These are phyloP conservation scores for Phytophthora agathidicida DNA, from an alignment of 352 stramenopile species.

Conservation along the genomic window DNA sequence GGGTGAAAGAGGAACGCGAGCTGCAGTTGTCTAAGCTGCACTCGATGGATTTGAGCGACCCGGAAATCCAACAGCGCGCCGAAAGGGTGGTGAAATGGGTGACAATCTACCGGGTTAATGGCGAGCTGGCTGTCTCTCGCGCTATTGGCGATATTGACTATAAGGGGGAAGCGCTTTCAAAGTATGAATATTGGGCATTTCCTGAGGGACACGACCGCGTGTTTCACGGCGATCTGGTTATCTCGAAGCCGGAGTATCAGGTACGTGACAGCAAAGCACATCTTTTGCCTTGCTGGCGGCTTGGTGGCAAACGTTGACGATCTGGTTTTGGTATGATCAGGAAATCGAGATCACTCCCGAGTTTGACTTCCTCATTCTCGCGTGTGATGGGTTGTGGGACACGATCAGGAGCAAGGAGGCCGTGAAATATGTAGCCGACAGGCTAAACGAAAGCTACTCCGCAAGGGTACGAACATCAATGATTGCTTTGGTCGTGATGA, in stretches of 20 bases:
- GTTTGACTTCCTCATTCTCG: slow-evolving; percentile 92
- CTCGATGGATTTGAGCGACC: slow-evolving; percentile 89
- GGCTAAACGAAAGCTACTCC: slow-evolving; percentile 71
- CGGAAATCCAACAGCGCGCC: slow-evolving; percentile 82
- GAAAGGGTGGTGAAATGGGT: slow-evolving; percentile 86
- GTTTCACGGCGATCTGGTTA: slow-evolving; percentile 88
- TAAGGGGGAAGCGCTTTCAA: slow-evolving; percentile 76
- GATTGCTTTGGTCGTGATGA: background rate
- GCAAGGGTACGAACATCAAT: slow-evolving; percentile 48
- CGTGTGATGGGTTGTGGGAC: slow-evolving; percentile 93
- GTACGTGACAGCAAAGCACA: slow-evolving; percentile 22
- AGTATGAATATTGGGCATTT: slow-evolving; percentile 87
- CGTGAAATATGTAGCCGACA: slow-evolving; percentile 80
- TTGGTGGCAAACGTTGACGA: slow-evolving; percentile 1
- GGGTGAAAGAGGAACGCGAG: slow-evolving; percentile 86
- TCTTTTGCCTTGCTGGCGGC: too few species aligned
- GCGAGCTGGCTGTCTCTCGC: slow-evolving; percentile 92
- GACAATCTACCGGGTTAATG: slow-evolving; percentile 89
- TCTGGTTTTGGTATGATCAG: slow-evolving; percentile 34
- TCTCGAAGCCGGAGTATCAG: slow-evolving; percentile 86
- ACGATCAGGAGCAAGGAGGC: slow-evolving; percentile 93
- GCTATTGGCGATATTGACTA: slow-evolving; percentile 94
- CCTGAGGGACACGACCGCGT: slow-evolving; percentile 80
- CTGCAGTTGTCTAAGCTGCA: slow-evolving; percentile 89
- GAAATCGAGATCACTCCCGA: slow-evolving; percentile 90